Evolutionary conservation across 169 alveolate genomes (phyloP).

Genomic region (Plasmodium vinckei): DNA sequence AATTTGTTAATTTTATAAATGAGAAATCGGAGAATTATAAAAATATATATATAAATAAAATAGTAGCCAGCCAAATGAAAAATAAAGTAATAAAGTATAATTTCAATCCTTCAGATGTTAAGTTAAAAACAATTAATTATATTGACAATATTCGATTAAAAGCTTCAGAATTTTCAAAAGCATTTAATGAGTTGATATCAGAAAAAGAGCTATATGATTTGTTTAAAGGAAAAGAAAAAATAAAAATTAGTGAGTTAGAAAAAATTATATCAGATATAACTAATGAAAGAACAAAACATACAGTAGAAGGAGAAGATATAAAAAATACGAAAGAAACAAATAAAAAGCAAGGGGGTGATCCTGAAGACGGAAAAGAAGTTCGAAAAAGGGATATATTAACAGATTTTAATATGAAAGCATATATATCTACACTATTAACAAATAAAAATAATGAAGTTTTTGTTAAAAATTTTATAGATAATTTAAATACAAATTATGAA

Average conservation of each 20-base stretch:
- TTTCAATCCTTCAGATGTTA: constrained; percentile 55
- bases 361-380: neutral
- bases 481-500: constrained; percentile 44
- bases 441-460: constrained; percentile 45
- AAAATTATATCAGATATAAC: constrained; percentile 25
- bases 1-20: constrained; percentile 30
- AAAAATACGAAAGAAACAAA: neutral
- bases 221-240: constrained; percentile 61
- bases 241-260: constrained; percentile 44
- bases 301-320: neutral
- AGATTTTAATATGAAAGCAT: constrained; percentile 62
- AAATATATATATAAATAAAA: constrained; percentile 46
- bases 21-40: constrained; percentile 39
- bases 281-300: constrained; percentile 7
- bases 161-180: constrained; percentile 64
- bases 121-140: constrained; percentile 51
- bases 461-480: constrained; percentile 44
- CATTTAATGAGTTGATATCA: constrained; percentile 48
- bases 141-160: constrained; percentile 53
- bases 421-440: constrained; percentile 53
- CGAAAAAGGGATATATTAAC: constrained; percentile 43
- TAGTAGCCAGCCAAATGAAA: constrained; percentile 54
- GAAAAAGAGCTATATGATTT: constrained; percentile 32
- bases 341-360: neutral
- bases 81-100: constrained; percentile 61